A percentile compares a stretch with the other conserved stretches of the same genome.
These are phyloP conservation scores for Pseudonitzschia delicatissima DNA, from an alignment of 108 stramenopile species.

Conservation along the genomic window DNA sequence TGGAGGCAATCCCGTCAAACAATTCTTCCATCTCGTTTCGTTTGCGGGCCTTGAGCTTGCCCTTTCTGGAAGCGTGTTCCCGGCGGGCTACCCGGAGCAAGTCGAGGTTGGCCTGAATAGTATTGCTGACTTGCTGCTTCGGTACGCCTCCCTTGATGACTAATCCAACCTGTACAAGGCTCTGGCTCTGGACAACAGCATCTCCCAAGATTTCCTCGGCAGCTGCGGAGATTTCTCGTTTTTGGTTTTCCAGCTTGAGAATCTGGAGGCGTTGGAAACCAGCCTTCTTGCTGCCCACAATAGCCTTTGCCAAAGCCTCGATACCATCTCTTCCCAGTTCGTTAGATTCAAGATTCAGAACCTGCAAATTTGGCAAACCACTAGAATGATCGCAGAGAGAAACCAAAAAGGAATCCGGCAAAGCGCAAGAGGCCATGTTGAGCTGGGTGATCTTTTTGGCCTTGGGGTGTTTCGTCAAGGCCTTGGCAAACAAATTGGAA, in stretches of 20 bases:
- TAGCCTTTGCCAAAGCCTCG: slow-evolving; percentile 26
- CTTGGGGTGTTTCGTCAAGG: slow-evolving; percentile 34
- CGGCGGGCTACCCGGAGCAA: slow-evolving; percentile 38
- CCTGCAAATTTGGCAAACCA: slow-evolving; percentile 31
- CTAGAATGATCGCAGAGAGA: slow-evolving; percentile 14
- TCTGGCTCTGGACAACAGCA: slow-evolving; percentile 21
- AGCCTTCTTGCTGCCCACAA: slow-evolving; percentile 22
- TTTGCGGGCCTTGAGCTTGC: slow-evolving; percentile 33
- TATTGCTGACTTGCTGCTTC: slow-evolving; percentile 37
- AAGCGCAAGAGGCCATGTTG: slow-evolving; percentile 28
- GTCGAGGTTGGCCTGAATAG: slow-evolving; percentile 33
- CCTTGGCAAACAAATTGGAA: slow-evolving; percentile 30
- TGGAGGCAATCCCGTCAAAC: slow-evolving; percentile 45
- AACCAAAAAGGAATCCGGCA: slow-evolving; percentile 30
- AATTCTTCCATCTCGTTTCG: slow-evolving; percentile 49
- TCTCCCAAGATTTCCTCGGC: slow-evolving; percentile 36
- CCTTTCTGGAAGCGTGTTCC: slow-evolving; percentile 25
- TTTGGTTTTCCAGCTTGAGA: slow-evolving; percentile 44
- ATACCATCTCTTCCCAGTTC: slow-evolving; percentile 25
- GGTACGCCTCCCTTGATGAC: slow-evolving; percentile 29
- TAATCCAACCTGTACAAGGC: slow-evolving; percentile 29
- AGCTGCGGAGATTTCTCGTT: slow-evolving; percentile 13
- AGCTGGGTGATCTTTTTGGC: slow-evolving; percentile 30
- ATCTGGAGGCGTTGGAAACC: slow-evolving; percentile 30
- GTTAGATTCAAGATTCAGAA: slow-evolving; percentile 44